A percentile compares a stretch with the other conserved stretches of the same genome.
phyloP scores from a whole-genome alignment of 768 basidiomycete genomes.

The Suillus subalutaceus region DNA sequence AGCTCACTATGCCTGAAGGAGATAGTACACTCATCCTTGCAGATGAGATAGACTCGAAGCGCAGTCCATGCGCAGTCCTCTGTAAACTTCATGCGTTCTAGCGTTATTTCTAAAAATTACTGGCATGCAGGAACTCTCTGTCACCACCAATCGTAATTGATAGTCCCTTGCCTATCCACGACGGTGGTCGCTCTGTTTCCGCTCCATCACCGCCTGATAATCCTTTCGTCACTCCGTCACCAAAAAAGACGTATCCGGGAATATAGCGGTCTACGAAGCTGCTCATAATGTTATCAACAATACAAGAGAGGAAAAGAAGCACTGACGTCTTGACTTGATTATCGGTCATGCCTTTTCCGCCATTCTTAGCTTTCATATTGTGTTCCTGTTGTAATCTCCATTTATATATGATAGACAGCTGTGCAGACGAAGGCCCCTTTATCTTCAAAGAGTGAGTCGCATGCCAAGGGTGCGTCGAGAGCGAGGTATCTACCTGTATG shows the following conservation, averaged over 20 bases:
- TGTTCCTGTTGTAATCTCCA: slow-evolving; percentile 94
- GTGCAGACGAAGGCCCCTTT: slow-evolving; percentile 35
- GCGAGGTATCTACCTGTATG: slow-evolving; percentile 60
- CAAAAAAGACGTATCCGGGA: slow-evolving; percentile 90
- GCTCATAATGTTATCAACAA: slow-evolving; percentile 9
- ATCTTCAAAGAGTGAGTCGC: slow-evolving; percentile 37
- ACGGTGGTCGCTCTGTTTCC: slow-evolving; percentile 14
- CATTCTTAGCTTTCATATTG: slow-evolving; percentile 81
- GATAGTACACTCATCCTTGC: background rate
- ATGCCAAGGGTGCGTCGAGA: slow-evolving; percentile 7
- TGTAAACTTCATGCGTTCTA: background rate
- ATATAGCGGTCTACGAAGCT: slow-evolving; percentile 94
- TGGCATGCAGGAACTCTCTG: slow-evolving; percentile 48
- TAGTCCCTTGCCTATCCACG: slow-evolving; percentile 55
- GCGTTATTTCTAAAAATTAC: slow-evolving; percentile 42
- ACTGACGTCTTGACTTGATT: slow-evolving; percentile 62
- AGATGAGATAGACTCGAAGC: background rate
- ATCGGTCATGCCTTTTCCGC: slow-evolving; percentile 89
- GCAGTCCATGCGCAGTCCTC: background rate
- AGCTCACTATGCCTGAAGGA: background rate
- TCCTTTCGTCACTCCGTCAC: slow-evolving; percentile 52
- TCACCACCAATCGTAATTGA: slow-evolving; percentile 56
- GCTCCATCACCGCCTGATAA: slow-evolving; percentile 22
- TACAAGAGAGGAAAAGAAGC: slow-evolving; percentile 13
- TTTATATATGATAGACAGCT: slow-evolving; percentile 66